Evolutionary conservation across 768 basidiomycete species (phyloP).

Genomic region (Mycena alexandri): DNA sequence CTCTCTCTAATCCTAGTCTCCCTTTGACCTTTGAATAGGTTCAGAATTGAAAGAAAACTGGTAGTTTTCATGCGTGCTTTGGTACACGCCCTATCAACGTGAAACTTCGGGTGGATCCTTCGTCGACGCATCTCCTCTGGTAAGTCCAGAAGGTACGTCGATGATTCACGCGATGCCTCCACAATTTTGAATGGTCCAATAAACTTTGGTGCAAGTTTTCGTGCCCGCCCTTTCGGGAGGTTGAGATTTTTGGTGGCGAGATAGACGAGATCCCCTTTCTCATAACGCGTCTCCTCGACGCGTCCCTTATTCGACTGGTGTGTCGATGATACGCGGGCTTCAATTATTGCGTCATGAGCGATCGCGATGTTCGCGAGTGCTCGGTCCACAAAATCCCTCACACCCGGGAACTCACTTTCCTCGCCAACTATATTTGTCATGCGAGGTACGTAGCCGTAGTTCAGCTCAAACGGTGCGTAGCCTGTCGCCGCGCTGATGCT

Average conservation of each 20-base stretch:
- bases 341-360: slow-evolving; percentile 55
- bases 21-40: too few species aligned
- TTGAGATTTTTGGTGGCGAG: slow-evolving; percentile 52
- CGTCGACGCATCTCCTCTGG: slow-evolving; percentile 40
- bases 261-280: slow-evolving; percentile 46
- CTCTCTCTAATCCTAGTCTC: too few species aligned
- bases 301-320: slow-evolving; percentile 43
- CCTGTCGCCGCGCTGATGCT: too few species aligned
- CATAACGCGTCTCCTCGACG: slow-evolving; percentile 28
- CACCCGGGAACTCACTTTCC: slow-evolving; percentile 38
- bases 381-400: slow-evolving; percentile 42
- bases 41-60: too few species aligned
- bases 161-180: slow-evolving; percentile 33
- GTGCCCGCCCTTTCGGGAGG: slow-evolving; percentile 50
- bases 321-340: slow-evolving; percentile 44
- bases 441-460: too few species aligned
- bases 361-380: slow-evolving; percentile 40
- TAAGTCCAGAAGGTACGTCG: slow-evolving; percentile 46
- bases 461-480: too few species aligned
- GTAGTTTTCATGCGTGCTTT: too few species aligned
- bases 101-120: too few species aligned
- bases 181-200: slow-evolving; percentile 53
- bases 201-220: slow-evolving; percentile 49
- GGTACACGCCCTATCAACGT: too few species aligned
- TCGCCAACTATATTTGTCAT: too few species aligned